Conservation (phyloP, 805 yeast species). For the Yarrowia keelungensis region DNA sequence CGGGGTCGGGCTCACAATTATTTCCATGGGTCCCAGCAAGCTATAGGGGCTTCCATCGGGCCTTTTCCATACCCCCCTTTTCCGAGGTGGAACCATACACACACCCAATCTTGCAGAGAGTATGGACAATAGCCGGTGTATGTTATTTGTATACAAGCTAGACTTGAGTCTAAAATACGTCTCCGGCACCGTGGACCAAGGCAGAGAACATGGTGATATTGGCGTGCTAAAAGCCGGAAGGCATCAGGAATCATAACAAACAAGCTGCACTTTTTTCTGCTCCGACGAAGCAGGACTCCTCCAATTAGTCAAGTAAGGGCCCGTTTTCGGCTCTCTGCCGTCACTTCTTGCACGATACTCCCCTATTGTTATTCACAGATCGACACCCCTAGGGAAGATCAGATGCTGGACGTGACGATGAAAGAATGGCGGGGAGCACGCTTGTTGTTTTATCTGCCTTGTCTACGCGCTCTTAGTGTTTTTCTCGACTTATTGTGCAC, state of each 20-base stretch:
- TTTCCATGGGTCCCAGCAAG: neutral
- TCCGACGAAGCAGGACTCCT: too few relatives aligned
- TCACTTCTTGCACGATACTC: neutral
- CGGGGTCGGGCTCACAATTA: neutral
- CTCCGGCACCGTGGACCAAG: neutral
- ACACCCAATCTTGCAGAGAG: slow-evolving; percentile 7
- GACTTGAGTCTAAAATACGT: neutral
- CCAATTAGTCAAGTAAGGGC: neutral
- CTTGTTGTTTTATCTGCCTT: neutral
- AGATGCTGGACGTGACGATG: neutral
- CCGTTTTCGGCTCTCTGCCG: neutral
- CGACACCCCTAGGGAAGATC: slow-evolving; percentile 29
- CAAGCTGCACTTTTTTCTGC: neutral
- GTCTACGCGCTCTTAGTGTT: neutral
- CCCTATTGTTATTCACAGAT: neutral
- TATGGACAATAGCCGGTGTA: neutral
- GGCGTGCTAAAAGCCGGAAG: neutral
- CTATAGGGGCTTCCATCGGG: neutral
- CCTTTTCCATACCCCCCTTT: neutral
- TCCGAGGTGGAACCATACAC: neutral
- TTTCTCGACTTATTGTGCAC: neutral
- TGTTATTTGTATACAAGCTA: neutral
- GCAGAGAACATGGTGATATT: slow-evolving; percentile 10
- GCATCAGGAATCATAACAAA: neutral
- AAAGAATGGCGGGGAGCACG: neutral